phyloP scores from a whole-genome alignment of 2,329 filamentous ascomycete genomes.

The Graphilbum fragrans region DNA sequence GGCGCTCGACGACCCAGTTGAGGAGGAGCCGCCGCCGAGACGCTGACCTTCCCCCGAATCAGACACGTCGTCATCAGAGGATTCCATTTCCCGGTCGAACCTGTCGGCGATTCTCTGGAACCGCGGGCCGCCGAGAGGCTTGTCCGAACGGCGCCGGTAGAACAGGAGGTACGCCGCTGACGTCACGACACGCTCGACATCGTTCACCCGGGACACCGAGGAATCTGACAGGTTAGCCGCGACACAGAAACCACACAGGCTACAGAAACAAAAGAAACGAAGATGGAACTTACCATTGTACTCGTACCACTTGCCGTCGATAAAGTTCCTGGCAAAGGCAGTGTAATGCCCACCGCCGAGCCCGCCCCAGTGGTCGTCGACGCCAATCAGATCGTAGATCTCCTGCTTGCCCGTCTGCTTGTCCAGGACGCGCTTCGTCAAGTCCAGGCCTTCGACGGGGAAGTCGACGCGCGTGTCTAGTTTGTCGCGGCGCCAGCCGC shows the following conservation, averaged over 20 bases:
- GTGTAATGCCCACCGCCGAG: constrained; percentile 95
- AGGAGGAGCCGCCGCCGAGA: constrained; percentile 75
- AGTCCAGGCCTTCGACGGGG: constrained; percentile 74
- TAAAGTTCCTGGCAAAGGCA: constrained; percentile 84
- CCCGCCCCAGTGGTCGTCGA: constrained; percentile 91
- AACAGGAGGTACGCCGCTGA: constrained; percentile 84
- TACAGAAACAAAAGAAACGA: not conserved
- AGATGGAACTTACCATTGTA: constrained; percentile 65
- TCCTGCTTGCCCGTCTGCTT: constrained; percentile 71
- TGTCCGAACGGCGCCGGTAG: constrained; percentile 73
- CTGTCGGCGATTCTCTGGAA: constrained; percentile 59
- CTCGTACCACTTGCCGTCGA: constrained; percentile 83
- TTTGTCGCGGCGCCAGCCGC: constrained; percentile 74
- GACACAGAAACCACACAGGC: not conserved
- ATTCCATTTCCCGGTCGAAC: constrained; percentile 39
- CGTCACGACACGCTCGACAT: constrained; percentile 54
- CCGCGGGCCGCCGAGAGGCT: constrained; percentile 65
- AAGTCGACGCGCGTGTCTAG: constrained; percentile 86
- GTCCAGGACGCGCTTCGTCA: constrained; percentile 67
- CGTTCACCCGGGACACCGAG: constrained; percentile 48
- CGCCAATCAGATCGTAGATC: constrained; percentile 85
- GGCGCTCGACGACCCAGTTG: constrained; percentile 84
- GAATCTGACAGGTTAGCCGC: constrained; percentile 45
- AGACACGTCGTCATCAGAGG: constrained; percentile 30
- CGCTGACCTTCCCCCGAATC: constrained; percentile 67